A percentile compares a stretch with the other conserved stretches of the same genome.
Conservation (phyloP, 2,329 filamentous ascomycete genomes). For the Alternaria sp. region DNA sequence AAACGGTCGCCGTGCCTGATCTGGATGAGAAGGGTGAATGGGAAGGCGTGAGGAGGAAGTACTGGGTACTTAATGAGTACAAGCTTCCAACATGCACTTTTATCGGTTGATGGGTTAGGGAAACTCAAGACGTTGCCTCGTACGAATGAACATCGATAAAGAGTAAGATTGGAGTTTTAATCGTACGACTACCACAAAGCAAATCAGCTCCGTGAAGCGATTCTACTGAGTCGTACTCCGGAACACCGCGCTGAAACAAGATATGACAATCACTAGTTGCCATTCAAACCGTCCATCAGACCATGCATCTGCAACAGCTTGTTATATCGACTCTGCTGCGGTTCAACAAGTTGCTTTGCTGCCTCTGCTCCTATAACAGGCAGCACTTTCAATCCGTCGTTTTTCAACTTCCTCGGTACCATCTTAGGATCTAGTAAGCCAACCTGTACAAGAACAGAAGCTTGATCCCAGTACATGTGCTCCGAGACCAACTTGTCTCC, state of each 20-base stretch:
- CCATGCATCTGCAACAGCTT: conserved; percentile 48
- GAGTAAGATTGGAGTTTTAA: not conserved
- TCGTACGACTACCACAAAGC: not conserved
- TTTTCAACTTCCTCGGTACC: conserved; percentile 55
- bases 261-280: conserved; percentile 12
- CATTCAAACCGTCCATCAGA: conserved; percentile 40
- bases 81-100: conserved; percentile 78
- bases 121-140: not conserved
- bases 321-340: conserved; percentile 52
- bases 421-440: conserved; percentile 64
- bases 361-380: conserved; percentile 53
- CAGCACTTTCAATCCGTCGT: conserved; percentile 51
- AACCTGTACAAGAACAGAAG: conserved; percentile 64
- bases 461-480: conserved; percentile 68
- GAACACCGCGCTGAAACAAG: conserved; percentile 14
- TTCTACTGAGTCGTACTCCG: conserved; percentile 4
- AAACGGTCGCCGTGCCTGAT: conserved; percentile 76
- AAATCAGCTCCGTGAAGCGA: not conserved
- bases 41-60: conserved; percentile 85
- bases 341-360: conserved; percentile 54
- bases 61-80: conserved; percentile 87
- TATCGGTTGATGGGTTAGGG: conserved; percentile 62
- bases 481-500: conserved; percentile 64
- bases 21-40: conserved; percentile 78
- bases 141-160: not conserved